Percentiles rank a stretch among this genome's conserved stretches.
phyloP scores from a whole-genome alignment of 225 moss, liverwort and hornwort species.

The Takakia lepidozioides region DNA sequence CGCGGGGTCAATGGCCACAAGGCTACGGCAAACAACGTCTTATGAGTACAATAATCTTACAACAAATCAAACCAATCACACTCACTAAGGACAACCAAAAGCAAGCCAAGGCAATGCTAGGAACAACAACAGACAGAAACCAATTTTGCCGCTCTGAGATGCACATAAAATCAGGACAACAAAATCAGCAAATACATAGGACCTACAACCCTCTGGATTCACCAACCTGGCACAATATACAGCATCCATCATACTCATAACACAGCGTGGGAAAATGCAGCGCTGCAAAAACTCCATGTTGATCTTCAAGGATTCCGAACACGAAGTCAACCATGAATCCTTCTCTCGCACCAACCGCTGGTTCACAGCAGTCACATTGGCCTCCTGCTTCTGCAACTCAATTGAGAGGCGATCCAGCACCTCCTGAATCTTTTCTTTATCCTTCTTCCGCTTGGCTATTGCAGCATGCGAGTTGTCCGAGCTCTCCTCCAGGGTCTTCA shows the following conservation, averaged over 20 bases:
- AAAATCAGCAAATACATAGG: no score
- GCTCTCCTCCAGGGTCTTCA: constrained; percentile 87
- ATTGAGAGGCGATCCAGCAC: constrained; percentile 78
- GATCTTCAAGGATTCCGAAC: constrained; percentile 95
- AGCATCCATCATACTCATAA: constrained; percentile 99
- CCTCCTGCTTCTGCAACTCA: constrained; percentile 96
- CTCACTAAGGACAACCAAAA: no score
- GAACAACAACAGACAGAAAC: no score
- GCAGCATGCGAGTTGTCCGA: constrained; percentile 94
- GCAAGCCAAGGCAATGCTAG: no score
- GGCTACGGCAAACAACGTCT: no score
- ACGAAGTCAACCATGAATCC: constrained; percentile 88
- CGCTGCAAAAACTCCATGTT: constrained; percentile 99
- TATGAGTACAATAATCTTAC: no score
- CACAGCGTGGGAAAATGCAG: constrained; percentile 97
- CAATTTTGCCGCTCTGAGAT: no score
- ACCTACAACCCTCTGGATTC: background rate
- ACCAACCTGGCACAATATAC: constrained; percentile 97
- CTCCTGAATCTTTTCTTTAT: constrained; percentile 98
- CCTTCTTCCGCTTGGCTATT: constrained; percentile 93
- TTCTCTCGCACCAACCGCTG: constrained; percentile 88
- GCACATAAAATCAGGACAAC: no score
- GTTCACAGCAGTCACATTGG: constrained; percentile 73
- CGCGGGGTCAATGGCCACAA: no score
- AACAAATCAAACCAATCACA: no score